Conservation (phyloP, 169 alveolate species). For the Plasmodium malariae region DNA sequence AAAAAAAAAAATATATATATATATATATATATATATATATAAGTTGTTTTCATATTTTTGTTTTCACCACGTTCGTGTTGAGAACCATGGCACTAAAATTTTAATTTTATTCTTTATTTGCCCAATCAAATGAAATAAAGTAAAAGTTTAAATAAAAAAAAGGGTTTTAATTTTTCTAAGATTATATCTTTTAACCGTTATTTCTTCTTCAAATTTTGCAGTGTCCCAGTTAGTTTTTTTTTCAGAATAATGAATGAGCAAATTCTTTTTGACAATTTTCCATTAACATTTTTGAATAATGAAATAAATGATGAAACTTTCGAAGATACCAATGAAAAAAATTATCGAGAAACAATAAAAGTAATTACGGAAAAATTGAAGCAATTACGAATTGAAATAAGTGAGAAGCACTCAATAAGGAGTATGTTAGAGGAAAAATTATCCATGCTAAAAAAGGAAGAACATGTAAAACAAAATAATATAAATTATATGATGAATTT, state of each 20-base stretch:
- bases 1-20: too few relatives aligned
- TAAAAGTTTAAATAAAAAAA: too few relatives aligned
- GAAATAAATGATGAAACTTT: conserved; percentile 15
- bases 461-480: conserved; percentile 46
- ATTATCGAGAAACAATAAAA: conserved; percentile 40
- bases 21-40: too few relatives aligned
- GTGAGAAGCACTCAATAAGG: conserved; percentile 47
- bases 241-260: conserved; percentile 56
- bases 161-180: too few relatives aligned
- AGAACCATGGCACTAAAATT: too few relatives aligned
- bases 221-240: too few relatives aligned
- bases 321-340: conserved; percentile 50
- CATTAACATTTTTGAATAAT: conserved; percentile 49
- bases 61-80: too few relatives aligned
- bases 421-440: conserved; percentile 52
- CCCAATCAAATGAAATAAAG: too few relatives aligned
- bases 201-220: too few relatives aligned
- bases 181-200: too few relatives aligned
- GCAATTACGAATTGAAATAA: conserved; percentile 44
- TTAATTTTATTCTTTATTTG: too few relatives aligned
- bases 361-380: conserved; percentile 36
- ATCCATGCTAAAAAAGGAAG: conserved; percentile 56
- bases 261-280: conserved; percentile 60
- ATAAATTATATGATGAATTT: conserved; percentile 44
- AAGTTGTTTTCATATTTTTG: too few relatives aligned